These are phyloP conservation scores for Colletotrichum sp. DNA, from an alignment of 2,329 filamentous ascomycete species.

Conservation along the genomic window DNA sequence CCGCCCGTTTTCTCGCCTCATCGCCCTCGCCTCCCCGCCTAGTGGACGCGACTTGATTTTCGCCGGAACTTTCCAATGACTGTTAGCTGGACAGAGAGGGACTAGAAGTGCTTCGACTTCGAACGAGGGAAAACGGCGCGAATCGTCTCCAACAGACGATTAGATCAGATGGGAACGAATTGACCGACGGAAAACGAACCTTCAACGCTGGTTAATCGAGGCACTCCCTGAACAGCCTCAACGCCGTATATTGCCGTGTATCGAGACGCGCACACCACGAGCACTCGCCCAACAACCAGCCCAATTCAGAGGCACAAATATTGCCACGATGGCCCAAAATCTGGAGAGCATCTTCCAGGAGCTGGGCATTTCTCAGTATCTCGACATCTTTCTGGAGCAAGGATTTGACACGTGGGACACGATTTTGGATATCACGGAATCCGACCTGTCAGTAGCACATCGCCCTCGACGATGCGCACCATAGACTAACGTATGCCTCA, in stretches of 20 bases:
- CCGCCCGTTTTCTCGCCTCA: background rate
- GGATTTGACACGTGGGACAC: slow-evolving; percentile 88
- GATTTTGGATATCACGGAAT: slow-evolving; percentile 83
- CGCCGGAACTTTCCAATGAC: background rate
- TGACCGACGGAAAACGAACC: background rate
- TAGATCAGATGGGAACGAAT: background rate
- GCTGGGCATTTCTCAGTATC: slow-evolving; percentile 80
- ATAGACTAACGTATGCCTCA: slow-evolving; percentile 31
- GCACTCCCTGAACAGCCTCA: background rate
- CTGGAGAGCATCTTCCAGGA: slow-evolving; percentile 72
- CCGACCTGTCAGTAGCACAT: slow-evolving; percentile 68
- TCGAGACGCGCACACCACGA: background rate
- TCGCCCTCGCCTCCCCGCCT: background rate
- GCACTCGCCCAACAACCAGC: background rate
- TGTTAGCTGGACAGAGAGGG: background rate
- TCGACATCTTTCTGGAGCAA: slow-evolving; percentile 74
- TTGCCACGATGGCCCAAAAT: slow-evolving; percentile 54
- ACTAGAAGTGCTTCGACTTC: slow-evolving; percentile 11
- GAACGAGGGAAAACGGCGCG: background rate
- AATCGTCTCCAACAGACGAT: background rate
- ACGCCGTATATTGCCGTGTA: background rate
- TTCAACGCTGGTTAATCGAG: background rate
- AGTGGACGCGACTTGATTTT: background rate
- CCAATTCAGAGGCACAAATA: background rate
- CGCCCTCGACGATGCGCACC: background rate